phyloP scores from a whole-genome alignment of 371 early-diverging fungal genomes.

The Mortierella sp. region DNA sequence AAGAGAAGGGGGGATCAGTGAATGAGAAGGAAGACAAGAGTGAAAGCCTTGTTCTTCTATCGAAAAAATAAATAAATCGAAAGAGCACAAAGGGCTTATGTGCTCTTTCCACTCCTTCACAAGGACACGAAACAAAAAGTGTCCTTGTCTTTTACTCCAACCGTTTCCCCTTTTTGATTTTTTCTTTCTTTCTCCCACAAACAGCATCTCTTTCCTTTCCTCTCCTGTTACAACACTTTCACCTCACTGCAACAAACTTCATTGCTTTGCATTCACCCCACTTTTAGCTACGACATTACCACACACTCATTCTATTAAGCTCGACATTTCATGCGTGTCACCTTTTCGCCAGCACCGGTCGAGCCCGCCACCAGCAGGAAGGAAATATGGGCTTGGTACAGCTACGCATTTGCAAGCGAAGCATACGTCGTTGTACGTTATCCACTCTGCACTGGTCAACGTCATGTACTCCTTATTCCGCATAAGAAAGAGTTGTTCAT shows the following conservation, averaged over 20 bases:
- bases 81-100: no score
- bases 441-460: not conserved
- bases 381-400: slow-evolving; percentile 56
- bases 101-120: no score
- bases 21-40: not conserved
- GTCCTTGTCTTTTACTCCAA: not conserved
- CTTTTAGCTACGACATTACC: not conserved
- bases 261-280: not conserved
- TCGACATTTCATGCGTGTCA: slow-evolving; percentile 29
- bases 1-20: not conserved
- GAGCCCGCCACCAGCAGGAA: slow-evolving; percentile 40
- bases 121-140: no score
- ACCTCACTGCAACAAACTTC: not conserved
- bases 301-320: not conserved
- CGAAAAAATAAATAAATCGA: no score
- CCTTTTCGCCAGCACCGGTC: slow-evolving; percentile 43
- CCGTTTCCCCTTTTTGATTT: not conserved
- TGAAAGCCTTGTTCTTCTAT: no score
- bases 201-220: not conserved
- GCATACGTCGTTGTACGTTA: slow-evolving; percentile 51
- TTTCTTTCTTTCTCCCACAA: not conserved
- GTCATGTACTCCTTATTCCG: not conserved
- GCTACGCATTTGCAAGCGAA: slow-evolving; percentile 52
- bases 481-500: no score
- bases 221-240: not conserved